Evolutionary conservation across 148 eudicot species (phyloP).

Genomic region (Fagopyrum tataricum): DNA sequence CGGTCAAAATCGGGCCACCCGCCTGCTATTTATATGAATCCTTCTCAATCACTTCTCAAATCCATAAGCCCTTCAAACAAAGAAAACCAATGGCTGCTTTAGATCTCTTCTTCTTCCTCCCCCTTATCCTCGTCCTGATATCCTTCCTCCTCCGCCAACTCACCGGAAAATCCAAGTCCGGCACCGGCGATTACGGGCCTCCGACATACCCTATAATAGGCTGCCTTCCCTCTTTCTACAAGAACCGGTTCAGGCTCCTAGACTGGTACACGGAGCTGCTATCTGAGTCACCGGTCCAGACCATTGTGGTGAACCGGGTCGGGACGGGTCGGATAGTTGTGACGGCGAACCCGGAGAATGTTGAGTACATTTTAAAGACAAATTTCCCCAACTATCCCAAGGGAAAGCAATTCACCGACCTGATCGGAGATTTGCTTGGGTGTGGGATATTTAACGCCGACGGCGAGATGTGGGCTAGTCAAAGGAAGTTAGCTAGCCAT

Average conservation of each 20-base stretch:
- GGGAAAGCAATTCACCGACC: conserved; percentile 13
- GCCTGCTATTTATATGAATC: not conserved
- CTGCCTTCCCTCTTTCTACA: conserved; percentile 10
- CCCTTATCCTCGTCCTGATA: not conserved
- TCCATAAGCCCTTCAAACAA: not conserved
- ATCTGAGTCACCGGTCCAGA: not conserved
- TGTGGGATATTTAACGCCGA: conserved; percentile 25
- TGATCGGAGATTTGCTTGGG: conserved; percentile 7
- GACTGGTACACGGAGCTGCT: conserved; percentile 11
- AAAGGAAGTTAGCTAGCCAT: conserved; percentile 72
- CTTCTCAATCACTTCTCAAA: not conserved
- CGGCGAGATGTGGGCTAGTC: conserved; percentile 59
- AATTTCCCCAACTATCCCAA: conserved; percentile 11
- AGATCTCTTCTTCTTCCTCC: conserved; percentile 12
- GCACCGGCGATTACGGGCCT: not conserved
- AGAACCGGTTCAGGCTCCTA: conserved; percentile 10
- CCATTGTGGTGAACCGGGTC: not conserved
- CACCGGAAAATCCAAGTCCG: not conserved
- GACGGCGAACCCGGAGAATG: conserved; percentile 14
- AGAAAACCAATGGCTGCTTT: not conserved
- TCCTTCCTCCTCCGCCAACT: conserved; percentile 1
- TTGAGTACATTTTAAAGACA: conserved; percentile 7
- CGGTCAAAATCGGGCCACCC: not conserved
- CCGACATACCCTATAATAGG: conserved; percentile 7
- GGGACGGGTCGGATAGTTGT: conserved; percentile 12